Evolutionary conservation across 768 basidiomycete genomes (phyloP).

Genomic region (Leucocoprinus sp.): DNA sequence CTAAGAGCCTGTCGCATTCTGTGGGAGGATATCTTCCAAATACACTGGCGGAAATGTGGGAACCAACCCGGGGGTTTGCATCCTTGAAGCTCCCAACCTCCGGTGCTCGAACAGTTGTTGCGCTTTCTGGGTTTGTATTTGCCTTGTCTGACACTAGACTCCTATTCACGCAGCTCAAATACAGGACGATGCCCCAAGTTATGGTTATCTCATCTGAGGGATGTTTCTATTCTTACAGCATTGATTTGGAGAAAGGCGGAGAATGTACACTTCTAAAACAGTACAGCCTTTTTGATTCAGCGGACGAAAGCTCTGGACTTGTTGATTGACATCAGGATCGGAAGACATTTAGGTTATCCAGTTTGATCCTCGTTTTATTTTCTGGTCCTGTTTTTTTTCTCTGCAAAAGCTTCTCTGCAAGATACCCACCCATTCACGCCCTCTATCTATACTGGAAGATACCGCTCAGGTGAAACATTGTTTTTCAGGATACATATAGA

Average conservation of each 20-base stretch:
- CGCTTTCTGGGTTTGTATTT: slow-evolving; percentile 71
- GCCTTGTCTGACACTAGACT: neutral
- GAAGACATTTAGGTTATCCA: no score
- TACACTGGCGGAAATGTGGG: slow-evolving; percentile 93
- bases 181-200: slow-evolving; percentile 87
- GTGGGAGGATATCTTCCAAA: slow-evolving; percentile 83
- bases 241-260: slow-evolving; percentile 93
- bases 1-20: slow-evolving; percentile 67
- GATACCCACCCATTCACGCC: no score
- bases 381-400: no score
- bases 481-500: no score
- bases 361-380: no score
- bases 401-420: no score
- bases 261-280: slow-evolving; percentile 95
- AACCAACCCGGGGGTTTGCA: slow-evolving; percentile 92
- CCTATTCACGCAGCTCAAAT: neutral
- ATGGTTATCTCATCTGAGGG: slow-evolving; percentile 97
- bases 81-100: slow-evolving; percentile 74
- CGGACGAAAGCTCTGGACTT: slow-evolving; percentile 6
- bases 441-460: no score
- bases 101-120: slow-evolving; percentile 81
- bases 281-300: slow-evolving; percentile 39
- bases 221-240: slow-evolving; percentile 91
- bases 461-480: no score
- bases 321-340: no score